Evolutionary conservation across 2,329 filamentous ascomycete genomes (phyloP).

Genomic region (Emydomyces testavorans): DNA sequence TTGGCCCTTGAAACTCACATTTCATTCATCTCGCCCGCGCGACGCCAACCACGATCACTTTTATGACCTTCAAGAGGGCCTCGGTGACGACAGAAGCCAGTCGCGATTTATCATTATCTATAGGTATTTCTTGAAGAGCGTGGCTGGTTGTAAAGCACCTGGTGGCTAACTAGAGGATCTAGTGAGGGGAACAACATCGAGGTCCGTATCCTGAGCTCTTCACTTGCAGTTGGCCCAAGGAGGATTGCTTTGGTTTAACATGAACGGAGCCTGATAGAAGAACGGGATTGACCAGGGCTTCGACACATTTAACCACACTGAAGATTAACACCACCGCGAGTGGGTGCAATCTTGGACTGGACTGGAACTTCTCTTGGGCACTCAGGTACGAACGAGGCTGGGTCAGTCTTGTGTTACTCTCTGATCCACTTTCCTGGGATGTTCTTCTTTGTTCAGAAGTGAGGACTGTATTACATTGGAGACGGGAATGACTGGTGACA

Average conservation of each 20-base stretch:
- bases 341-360: neutral
- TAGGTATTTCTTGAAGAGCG: neutral
- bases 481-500: neutral
- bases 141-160: neutral
- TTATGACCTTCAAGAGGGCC: neutral
- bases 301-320: neutral
- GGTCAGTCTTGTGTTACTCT: constrained; percentile 4
- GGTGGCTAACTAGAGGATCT: neutral
- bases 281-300: neutral
- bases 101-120: neutral
- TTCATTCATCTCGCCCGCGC: neutral
- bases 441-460: constrained; percentile 5
- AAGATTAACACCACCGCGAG: neutral
- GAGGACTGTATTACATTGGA: constrained; percentile 9
- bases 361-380: neutral
- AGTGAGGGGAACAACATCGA: constrained; percentile 1
- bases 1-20: constrained; percentile 10
- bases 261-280: neutral
- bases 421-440: neutral
- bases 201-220: neutral
- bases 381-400: constrained; percentile 10
- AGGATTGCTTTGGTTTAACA: neutral
- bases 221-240: no score
- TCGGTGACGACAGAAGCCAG: neutral
- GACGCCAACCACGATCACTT: neutral